Base-by-base conservation (phyloP, 2,329 filamentous ascomycete genomes). In the Septoria linicola region DNA sequence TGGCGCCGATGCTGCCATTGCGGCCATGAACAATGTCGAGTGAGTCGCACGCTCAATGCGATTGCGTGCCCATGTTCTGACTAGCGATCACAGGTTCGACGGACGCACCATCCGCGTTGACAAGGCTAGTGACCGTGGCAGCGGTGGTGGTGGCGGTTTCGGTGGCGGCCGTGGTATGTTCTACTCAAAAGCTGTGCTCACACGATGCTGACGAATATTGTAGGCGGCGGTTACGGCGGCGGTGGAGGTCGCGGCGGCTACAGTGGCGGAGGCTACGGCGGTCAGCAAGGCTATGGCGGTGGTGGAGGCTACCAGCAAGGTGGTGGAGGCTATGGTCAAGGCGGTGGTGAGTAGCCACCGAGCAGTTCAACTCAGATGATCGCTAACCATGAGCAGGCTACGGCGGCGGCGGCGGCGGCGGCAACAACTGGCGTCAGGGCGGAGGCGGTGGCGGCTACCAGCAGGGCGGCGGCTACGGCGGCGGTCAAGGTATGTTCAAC, bases 21-120 rank as follows among this genome's bases (percentile, higher is more conserved):
- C 77, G 39, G 76, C 77, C 59, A 91, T 93, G 88, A 92, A 93
- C 78, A 90, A 91, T 69, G 77, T 88, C 64, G 90, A 96, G 92
- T 96, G 80, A 73, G 88, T 68, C 8, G 11, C 19, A 14, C 14
- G 7, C 35, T 19, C 19, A 8, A 14, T 41, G 21, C 23, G 34
- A 47, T 20, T 21, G 19, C 27, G n/a, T 35, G 13, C 21, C 5
- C 23, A 27, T 10, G 10, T 27, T 27, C 54, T 58, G 34, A 58
- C 31, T 35, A 30, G 7, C 13, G 8, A n/a, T 32, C 17, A 16
- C 61, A 95, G 91, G 66, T 96, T 97, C 72, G 91, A 97, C 72
- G 92, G 92, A 59, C 89, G 92, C 64, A 84, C 82, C 60, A 96
- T 99, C 70, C 90, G 92, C 63, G 92, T 99, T 60, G 92, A 97